Evolutionary conservation across 441 rosid species (phyloP).

Genomic region (Croton laevigatus): DNA sequence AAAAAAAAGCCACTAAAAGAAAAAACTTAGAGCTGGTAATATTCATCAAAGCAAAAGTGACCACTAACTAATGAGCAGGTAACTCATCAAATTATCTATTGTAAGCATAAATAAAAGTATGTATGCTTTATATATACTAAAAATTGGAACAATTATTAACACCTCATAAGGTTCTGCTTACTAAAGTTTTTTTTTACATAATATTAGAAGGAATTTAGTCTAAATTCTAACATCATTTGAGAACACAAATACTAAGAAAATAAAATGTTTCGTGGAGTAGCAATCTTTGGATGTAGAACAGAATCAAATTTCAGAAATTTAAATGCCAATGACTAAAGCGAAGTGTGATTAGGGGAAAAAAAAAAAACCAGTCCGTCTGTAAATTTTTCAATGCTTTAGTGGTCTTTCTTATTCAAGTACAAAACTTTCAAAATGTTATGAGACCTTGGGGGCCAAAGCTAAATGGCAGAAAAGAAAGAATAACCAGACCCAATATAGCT

Average conservation of each 20-base stretch:
- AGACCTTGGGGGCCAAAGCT: too few species aligned
- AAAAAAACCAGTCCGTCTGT: too few species aligned
- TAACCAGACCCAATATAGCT: neutral
- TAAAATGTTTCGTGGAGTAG: neutral
- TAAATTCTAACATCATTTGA: neutral
- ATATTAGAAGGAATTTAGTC: neutral
- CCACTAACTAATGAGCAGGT: neutral
- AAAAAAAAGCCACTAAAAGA: too few species aligned
- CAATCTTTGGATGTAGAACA: neutral
- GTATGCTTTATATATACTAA: neutral
- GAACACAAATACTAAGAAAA: neutral
- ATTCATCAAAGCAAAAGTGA: conserved; percentile 10
- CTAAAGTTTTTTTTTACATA: neutral
- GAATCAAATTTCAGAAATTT: neutral
- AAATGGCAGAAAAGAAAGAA: neutral
- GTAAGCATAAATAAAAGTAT: neutral
- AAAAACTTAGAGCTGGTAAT: neutral
- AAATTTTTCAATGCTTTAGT: too few species aligned
- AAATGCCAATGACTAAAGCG: neutral
- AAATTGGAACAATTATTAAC: neutral
- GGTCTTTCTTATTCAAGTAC: neutral
- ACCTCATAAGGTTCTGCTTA: neutral
- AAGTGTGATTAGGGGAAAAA: too few species aligned
- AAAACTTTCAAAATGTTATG: neutral
- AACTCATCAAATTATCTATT: neutral